Base-by-base conservation (phyloP, 2,329 filamentous ascomycete species). In the Penicillium brevicompactum region DNA sequence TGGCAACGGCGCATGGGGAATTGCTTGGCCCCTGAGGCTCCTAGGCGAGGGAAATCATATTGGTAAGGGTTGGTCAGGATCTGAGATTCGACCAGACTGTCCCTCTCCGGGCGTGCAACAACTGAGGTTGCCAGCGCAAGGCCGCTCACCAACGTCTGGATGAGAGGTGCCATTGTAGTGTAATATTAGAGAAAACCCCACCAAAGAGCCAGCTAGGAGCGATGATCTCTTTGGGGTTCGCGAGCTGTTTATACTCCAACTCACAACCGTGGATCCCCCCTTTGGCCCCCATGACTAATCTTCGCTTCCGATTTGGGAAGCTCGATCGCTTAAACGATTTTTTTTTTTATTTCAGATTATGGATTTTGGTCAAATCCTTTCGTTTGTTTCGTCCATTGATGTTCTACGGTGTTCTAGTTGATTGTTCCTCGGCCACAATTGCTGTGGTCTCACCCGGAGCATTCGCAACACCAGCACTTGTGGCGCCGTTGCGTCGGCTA, bases 1-100 rank as follows among this genome's bases (percentile, higher is more conserved):
- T 82, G 72, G 69, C 88, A 91, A 11, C 68, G 69, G 1, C 76
- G 78, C 86, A 90, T 88, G 2, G 85, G 82, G 64, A 90, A 90
- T 31, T 81, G 59, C 3, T 61, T 61, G 11, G 63, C 59, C 8
- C 70, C 69, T 50, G 66, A 62, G 61, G 69, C 66, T 44, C 68
- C 69, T 47, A 75, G 57, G 13, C 67, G 49, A 11, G 75, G 75
- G 59, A 78, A 77, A 49, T 77, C 67, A 60, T 71, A 75, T 38
- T 53, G 53, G 51, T 67, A 68, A 16, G 67, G 67, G 40, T 69
- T 61, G 5, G 60, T 63, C 10, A 75, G 51, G 31, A 70, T 64
- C 58, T 77, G 74, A n/a, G 63, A 66, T 4, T 67, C 65, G 34
- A 73, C 66, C 27, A 74, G 47, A 24, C 27, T 32, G 46, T 71